A percentile compares a stretch with the other conserved stretches of the same genome.
phyloP scores from a whole-genome alignment of 768 basidiomycete genomes.

The Termitomyces sp. region DNA sequence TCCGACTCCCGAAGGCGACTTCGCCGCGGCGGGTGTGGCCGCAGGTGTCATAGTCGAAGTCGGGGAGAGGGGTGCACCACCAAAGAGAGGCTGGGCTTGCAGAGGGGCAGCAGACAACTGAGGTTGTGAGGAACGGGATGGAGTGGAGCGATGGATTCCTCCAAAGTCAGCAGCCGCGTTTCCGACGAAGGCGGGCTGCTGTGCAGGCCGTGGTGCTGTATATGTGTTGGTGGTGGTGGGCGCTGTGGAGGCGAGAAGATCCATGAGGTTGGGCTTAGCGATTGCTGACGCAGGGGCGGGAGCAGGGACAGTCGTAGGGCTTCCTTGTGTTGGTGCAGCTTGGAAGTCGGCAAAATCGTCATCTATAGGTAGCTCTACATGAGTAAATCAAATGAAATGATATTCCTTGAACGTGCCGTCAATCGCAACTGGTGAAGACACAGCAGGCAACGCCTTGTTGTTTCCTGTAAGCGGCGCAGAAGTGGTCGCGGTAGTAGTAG shows the following conservation, averaged over 20 bases:
- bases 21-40: constrained; percentile 17
- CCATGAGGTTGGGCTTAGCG: constrained; percentile 43
- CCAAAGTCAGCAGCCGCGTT: constrained; percentile 22
- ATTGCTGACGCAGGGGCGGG: constrained; percentile 20
- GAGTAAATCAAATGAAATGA: not conserved
- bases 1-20: constrained; percentile 36
- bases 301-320: constrained; percentile 25
- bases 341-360: constrained; percentile 90
- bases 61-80: constrained; percentile 30
- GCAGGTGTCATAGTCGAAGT: constrained; percentile 18
- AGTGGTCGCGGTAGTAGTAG: constrained; percentile 29
- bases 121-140: constrained; percentile 31
- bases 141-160: constrained; percentile 32
- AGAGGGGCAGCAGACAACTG: constrained; percentile 27
- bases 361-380: constrained; percentile 32
- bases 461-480: constrained; percentile 28
- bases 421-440: constrained; percentile 31
- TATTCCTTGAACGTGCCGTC: constrained; percentile 33
- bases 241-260: constrained; percentile 39
- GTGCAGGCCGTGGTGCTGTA: constrained; percentile 26
- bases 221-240: constrained; percentile 17
- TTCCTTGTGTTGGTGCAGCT: constrained; percentile 51
- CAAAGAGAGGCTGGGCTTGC: constrained; percentile 26
- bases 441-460: constrained; percentile 55
- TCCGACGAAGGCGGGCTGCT: constrained; percentile 19